phyloP scores from a whole-genome alignment of 208 protist species.

The Crithidia brevicula region DNA sequence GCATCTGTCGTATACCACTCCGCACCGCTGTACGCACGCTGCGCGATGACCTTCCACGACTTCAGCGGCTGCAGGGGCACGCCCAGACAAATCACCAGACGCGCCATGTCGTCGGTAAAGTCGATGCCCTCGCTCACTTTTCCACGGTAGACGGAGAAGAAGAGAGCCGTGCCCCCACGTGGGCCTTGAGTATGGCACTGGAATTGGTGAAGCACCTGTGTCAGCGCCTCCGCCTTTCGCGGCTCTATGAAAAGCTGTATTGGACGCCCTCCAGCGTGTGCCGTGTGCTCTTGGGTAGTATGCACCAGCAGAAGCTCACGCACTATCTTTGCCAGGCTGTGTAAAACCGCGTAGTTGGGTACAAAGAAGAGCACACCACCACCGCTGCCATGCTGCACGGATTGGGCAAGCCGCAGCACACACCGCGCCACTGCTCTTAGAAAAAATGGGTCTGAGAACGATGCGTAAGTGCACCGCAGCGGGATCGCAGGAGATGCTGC shows the following conservation, averaged over 20 bases:
- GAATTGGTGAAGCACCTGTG: slow-evolving; percentile 32
- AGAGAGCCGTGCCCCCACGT: slow-evolving; percentile 24
- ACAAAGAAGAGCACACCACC: slow-evolving; percentile 95
- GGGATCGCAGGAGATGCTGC: neutral
- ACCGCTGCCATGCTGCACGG: slow-evolving; percentile 30
- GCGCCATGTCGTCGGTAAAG: slow-evolving; percentile 93
- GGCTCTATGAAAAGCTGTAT: slow-evolving; percentile 36
- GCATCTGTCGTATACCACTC: slow-evolving; percentile 93
- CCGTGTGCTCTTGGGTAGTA: neutral
- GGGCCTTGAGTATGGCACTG: slow-evolving; percentile 22
- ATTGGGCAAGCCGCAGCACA: slow-evolving; percentile 48
- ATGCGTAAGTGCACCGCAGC: slow-evolving; percentile 70
- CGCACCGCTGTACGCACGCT: slow-evolving; percentile 67
- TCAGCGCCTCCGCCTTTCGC: slow-evolving; percentile 33
- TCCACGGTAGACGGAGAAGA: slow-evolving; percentile 94
- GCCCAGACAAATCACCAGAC: slow-evolving; percentile 95
- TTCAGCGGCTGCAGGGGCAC: slow-evolving; percentile 78
- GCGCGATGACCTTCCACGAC: slow-evolving; percentile 60
- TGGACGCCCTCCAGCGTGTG: neutral
- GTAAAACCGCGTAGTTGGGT: slow-evolving; percentile 74
- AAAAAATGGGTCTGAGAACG: slow-evolving; percentile 46
- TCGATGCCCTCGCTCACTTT: slow-evolving; percentile 97
- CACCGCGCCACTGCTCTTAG: slow-evolving; percentile 42
- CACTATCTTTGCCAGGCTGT: slow-evolving; percentile 27
- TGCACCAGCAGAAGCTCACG: slow-evolving; percentile 20